Percentiles rank a stretch among this genome's conserved stretches.
phyloP scores from a whole-genome alignment of 1,139 yeast genomes.

The Debaryomyces psychrophilus region DNA sequence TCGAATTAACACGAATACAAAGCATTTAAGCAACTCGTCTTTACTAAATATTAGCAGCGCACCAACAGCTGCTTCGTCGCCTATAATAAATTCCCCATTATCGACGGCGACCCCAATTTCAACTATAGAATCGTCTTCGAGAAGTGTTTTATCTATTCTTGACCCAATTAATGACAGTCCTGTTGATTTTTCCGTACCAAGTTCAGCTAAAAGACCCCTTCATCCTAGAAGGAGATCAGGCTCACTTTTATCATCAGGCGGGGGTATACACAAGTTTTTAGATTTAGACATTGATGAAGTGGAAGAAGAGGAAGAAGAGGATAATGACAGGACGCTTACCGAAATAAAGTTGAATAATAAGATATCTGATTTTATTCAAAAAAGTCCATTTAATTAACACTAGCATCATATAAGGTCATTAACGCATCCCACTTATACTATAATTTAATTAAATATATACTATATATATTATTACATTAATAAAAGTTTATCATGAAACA shows the following conservation, averaged over 20 bases:
- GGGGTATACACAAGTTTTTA: constrained; percentile 26
- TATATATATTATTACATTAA: neutral
- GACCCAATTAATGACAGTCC: constrained; percentile 49
- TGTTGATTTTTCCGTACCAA: constrained; percentile 41
- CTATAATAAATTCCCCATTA: constrained; percentile 40
- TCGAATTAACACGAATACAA: constrained; percentile 17
- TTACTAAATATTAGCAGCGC: neutral
- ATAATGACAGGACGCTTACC: constrained; percentile 8
- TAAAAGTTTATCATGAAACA: neutral
- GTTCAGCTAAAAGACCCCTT: constrained; percentile 13
- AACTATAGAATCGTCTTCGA: constrained; percentile 28
- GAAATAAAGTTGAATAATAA: constrained; percentile 6
- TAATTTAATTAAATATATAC: neutral
- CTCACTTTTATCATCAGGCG: constrained; percentile 27
- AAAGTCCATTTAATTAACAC: constrained; percentile 7
- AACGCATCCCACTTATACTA: neutral
- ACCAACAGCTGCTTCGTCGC: constrained; percentile 26
- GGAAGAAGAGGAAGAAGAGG: constrained; percentile 30
- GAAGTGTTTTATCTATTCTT: constrained; percentile 27
- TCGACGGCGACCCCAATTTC: constrained; percentile 38
- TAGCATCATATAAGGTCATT: neutral
- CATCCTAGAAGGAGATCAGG: constrained; percentile 27
- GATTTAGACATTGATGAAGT: constrained; percentile 31
- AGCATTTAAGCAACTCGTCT: constrained; percentile 8
- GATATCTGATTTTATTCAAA: constrained; percentile 1